Evolutionary conservation across 2,329 filamentous ascomycete genomes (phyloP).

Genomic region (Colletotrichum plurivorum): DNA sequence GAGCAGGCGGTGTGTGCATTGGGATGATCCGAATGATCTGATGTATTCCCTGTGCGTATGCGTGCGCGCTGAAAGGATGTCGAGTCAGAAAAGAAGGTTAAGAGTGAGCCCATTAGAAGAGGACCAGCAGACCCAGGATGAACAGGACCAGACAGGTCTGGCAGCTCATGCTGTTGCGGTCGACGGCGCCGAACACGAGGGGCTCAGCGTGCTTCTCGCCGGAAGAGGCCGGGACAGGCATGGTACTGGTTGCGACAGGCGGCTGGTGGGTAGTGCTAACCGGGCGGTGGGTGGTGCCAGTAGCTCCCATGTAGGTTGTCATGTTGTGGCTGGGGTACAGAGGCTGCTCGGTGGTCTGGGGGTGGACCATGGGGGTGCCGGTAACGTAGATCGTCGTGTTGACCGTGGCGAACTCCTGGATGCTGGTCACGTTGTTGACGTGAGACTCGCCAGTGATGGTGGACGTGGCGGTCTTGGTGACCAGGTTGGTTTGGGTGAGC

Average conservation of each 20-base stretch:
- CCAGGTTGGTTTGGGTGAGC: constrained; percentile 44
- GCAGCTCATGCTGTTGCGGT: constrained; percentile 49
- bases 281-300: constrained; percentile 2
- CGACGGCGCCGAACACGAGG: constrained; percentile 45
- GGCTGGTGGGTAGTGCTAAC: constrained; percentile 7
- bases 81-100: background rate
- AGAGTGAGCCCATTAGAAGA: constrained; percentile 46
- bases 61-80: background rate
- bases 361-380: constrained; percentile 32
- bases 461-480: constrained; percentile 36
- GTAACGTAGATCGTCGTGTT: constrained; percentile 45
- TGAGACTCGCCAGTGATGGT: constrained; percentile 36
- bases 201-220: constrained; percentile 51
- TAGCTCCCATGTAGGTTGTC: constrained; percentile 39
- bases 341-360: constrained; percentile 45
- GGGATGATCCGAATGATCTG: background rate
- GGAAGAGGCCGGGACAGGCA: constrained; percentile 50
- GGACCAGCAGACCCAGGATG: constrained; percentile 49
- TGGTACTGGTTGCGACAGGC: constrained; percentile 30
- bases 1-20: no score
- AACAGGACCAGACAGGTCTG: constrained; percentile 53
- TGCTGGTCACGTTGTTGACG: constrained; percentile 30
- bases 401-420: constrained; percentile 1
- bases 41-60: background rate
- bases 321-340: constrained; percentile 43